These are phyloP conservation scores for Amaranthus hypochondriacus DNA, from an alignment of 148 eudicot species.

Conservation along the genomic window DNA sequence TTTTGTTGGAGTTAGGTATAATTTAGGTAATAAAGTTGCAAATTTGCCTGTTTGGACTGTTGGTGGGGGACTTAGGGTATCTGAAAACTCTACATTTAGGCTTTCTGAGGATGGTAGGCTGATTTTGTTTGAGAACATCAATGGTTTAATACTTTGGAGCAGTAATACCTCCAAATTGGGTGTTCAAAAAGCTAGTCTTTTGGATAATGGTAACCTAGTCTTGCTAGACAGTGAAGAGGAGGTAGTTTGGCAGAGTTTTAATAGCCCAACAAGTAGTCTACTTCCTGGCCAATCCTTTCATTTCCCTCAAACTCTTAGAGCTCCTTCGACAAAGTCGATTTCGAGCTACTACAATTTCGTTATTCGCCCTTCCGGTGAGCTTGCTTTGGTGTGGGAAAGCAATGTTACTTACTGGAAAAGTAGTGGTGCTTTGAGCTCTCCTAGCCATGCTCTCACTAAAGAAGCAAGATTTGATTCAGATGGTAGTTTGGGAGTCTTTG, in stretches of 20 bases:
- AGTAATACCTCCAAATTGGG: conserved; percentile 55
- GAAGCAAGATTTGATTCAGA: conserved; percentile 44
- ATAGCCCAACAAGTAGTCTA: conserved; percentile 46
- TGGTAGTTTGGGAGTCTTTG: conserved; percentile 51
- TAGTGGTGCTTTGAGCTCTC: conserved; percentile 21
- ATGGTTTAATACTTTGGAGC: conserved; percentile 45
- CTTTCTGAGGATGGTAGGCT: conserved; percentile 50
- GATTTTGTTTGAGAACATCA: conserved; percentile 37
- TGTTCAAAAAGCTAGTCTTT: conserved; percentile 50
- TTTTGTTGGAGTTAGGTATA: conserved; percentile 54
- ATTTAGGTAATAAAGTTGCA: conserved; percentile 36
- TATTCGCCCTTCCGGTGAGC: conserved; percentile 40
- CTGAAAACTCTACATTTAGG: conserved; percentile 47
- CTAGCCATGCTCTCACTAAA: conserved; percentile 19
- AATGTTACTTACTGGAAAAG: conserved; percentile 68
- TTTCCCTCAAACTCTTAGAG: conserved; percentile 53
- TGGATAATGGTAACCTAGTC: conserved; percentile 55
- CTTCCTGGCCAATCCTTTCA: conserved; percentile 50
- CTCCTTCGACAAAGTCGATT: conserved; percentile 39
- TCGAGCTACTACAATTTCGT: conserved; percentile 49
- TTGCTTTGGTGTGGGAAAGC: conserved; percentile 55
- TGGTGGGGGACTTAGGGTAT: conserved; percentile 58
- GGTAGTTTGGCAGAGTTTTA: conserved; percentile 54
- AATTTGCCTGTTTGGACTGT: conserved; percentile 60
- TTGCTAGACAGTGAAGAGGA: conserved; percentile 32